These are phyloP conservation scores for Colletotrichum orchidophilum DNA, from an alignment of 2,329 filamentous ascomycete species.

Conservation along the genomic window DNA sequence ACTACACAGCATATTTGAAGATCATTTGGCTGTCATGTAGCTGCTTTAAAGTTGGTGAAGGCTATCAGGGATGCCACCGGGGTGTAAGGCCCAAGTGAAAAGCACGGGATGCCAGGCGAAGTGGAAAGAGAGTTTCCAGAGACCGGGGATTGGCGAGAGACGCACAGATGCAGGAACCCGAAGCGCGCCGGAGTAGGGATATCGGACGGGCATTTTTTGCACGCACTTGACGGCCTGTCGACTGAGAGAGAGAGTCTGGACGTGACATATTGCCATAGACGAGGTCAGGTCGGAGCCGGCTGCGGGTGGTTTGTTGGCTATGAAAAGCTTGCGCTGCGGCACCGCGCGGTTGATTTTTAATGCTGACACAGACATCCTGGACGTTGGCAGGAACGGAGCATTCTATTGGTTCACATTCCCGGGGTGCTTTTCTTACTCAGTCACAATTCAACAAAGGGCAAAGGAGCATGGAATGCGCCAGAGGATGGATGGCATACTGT, in stretches of 20 bases:
- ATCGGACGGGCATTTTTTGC: background rate
- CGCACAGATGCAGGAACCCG: background rate
- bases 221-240: background rate
- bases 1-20: too few relatives aligned
- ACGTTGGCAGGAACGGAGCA: background rate
- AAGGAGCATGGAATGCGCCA: background rate
- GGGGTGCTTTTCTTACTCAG: background rate
- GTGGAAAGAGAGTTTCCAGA: too few relatives aligned
- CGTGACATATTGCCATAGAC: background rate
- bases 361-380: slow-evolving; percentile 15
- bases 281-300: background rate
- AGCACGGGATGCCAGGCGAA: too few relatives aligned
- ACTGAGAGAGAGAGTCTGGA: too few relatives aligned
- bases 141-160: background rate
- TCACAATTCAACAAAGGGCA: background rate
- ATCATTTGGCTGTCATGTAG: background rate
- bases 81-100: too few relatives aligned
- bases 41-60: background rate
- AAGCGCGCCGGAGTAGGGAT: background rate
- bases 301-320: background rate
- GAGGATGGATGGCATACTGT: background rate
- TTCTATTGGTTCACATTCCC: background rate
- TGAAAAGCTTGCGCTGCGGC: background rate
- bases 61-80: background rate
- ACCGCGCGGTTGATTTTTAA: slow-evolving; percentile 22